Percentiles rank a stretch among this genome's conserved stretches.
These are phyloP conservation scores for Trichomonas gallinae DNA, from an alignment of 208 protist genomes.

Conservation along the genomic window DNA sequence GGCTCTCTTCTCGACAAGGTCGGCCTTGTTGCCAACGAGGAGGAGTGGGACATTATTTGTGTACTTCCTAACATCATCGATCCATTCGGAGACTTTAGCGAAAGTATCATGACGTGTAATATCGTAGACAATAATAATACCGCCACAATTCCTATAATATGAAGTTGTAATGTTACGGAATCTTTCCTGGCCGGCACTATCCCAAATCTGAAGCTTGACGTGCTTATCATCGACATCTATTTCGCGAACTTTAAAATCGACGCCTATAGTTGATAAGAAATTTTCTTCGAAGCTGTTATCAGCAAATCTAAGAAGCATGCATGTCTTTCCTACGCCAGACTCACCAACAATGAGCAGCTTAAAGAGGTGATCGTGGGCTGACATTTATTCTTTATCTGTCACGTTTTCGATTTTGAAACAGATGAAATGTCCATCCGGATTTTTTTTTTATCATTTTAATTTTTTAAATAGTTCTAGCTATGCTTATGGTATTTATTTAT, in stretches of 20 bases:
- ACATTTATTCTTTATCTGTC: background rate
- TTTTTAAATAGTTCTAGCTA: too few relatives aligned
- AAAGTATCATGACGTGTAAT: constrained; percentile 45
- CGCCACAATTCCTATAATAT: constrained; percentile 93
- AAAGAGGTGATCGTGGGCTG: background rate
- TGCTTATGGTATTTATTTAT: too few relatives aligned
- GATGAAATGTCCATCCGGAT: background rate
- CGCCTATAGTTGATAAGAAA: constrained; percentile 96
- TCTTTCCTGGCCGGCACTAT: constrained; percentile 58
- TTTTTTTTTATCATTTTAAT: too few relatives aligned
- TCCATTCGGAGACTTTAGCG: background rate
- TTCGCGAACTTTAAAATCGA: constrained; percentile 62
- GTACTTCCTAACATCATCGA: background rate
- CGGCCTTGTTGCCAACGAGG: constrained; percentile 94
- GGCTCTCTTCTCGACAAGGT: constrained; percentile 66
- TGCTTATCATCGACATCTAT: constrained; percentile 39
- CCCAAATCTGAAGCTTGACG: constrained; percentile 39
- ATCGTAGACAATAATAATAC: constrained; percentile 79
- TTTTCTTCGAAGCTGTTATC: constrained; percentile 97
- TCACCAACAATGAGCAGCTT: constrained; percentile 74
- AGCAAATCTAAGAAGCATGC: constrained; percentile 91
- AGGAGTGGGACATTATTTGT: constrained; percentile 42
- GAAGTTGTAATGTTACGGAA: constrained; percentile 61
- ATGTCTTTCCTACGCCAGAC: constrained; percentile 94
- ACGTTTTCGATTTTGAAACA: background rate